Percentiles rank a stretch among this genome's conserved stretches.
These are phyloP conservation scores for Monilinia polystroma DNA, from an alignment of 2,329 filamentous ascomycete species.

Conservation along the genomic window DNA sequence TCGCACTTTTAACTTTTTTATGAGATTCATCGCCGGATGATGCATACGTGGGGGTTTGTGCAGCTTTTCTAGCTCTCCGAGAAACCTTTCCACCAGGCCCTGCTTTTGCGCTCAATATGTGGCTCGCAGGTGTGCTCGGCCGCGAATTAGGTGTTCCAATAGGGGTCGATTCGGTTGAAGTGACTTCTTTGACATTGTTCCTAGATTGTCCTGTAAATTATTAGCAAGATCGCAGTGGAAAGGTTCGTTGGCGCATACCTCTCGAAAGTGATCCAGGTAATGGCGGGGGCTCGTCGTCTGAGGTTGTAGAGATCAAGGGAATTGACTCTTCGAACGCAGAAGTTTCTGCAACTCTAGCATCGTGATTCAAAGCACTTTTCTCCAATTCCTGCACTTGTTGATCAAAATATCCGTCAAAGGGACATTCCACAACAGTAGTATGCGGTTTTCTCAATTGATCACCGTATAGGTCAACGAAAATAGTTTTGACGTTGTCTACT, in stretches of 20 bases:
- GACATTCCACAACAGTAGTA: slow-evolving; percentile 75
- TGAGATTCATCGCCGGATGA: slow-evolving; percentile 83
- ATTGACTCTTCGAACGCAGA: slow-evolving; percentile 33
- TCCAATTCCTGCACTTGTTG: slow-evolving; percentile 85
- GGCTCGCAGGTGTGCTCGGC: slow-evolving; percentile 70
- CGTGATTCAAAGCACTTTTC: slow-evolving; percentile 47
- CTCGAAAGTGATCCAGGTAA: slow-evolving; percentile 41
- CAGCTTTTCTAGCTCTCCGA: slow-evolving; percentile 74
- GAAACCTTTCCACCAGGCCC: slow-evolving; percentile 76
- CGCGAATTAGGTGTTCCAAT: slow-evolving; percentile 74
- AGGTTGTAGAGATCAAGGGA: slow-evolving; percentile 28
- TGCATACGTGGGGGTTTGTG: slow-evolving; percentile 54
- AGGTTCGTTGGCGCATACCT: slow-evolving; percentile 28
- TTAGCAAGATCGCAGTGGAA: slow-evolving; percentile 1
- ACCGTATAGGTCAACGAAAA: slow-evolving; percentile 88
- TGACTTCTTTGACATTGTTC: slow-evolving; percentile 37
- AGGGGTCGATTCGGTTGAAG: slow-evolving; percentile 61
- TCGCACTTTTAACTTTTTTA: slow-evolving; percentile 55
- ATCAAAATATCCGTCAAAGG: slow-evolving; percentile 92
- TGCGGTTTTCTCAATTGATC: slow-evolving; percentile 81
- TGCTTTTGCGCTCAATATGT: slow-evolving; percentile 70
- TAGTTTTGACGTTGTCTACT: slow-evolving; percentile 87
- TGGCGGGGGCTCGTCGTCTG: slow-evolving; percentile 51
- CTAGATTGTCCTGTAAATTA: slow-evolving; percentile 32
- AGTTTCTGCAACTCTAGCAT: slow-evolving; percentile 34